Evolutionary conservation across 2,329 filamentous ascomycete species (phyloP).

Genomic region (Colletotrichum agaves): DNA sequence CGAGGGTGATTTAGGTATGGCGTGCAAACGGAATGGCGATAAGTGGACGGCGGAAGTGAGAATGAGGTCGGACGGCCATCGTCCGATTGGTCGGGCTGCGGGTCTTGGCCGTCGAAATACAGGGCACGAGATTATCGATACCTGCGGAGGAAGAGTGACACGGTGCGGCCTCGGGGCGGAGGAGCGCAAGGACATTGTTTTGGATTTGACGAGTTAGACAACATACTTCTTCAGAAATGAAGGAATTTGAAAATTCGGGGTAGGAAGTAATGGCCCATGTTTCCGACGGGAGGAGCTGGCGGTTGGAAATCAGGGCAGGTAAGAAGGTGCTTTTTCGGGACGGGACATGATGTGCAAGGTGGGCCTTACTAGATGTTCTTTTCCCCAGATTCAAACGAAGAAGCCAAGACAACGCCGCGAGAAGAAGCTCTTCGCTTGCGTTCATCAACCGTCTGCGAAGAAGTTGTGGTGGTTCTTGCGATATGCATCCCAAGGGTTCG

Average conservation of each 20-base stretch:
- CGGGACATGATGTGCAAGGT: neutral
- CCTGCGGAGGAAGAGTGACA: conserved; percentile 10
- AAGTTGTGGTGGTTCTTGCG: neutral
- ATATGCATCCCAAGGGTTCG: neutral
- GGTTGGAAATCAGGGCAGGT: neutral
- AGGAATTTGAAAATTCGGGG: neutral
- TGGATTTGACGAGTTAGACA: neutral
- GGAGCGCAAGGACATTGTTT: neutral
- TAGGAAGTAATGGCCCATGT: neutral
- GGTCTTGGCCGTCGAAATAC: conserved; percentile 7
- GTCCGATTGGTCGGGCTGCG: conserved; percentile 29
- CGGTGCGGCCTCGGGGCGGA: conserved; percentile 16
- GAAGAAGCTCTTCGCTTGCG: neutral
- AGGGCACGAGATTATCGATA: conserved; percentile 19
- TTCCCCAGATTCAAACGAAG: conserved; percentile 18
- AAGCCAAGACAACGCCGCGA: neutral
- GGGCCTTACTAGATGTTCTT: neutral
- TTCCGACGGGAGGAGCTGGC: neutral
- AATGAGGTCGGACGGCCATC: conserved; percentile 33
- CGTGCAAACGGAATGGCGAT: conserved; percentile 14
- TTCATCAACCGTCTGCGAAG: neutral
- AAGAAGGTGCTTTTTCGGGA: no score
- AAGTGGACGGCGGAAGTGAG: conserved; percentile 12
- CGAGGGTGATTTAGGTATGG: conserved; percentile 9
- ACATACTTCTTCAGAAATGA: neutral